Evolutionary conservation across 1,284 basidiomycete species (phyloP).

Genomic region (Ganoderma multipileum): DNA sequence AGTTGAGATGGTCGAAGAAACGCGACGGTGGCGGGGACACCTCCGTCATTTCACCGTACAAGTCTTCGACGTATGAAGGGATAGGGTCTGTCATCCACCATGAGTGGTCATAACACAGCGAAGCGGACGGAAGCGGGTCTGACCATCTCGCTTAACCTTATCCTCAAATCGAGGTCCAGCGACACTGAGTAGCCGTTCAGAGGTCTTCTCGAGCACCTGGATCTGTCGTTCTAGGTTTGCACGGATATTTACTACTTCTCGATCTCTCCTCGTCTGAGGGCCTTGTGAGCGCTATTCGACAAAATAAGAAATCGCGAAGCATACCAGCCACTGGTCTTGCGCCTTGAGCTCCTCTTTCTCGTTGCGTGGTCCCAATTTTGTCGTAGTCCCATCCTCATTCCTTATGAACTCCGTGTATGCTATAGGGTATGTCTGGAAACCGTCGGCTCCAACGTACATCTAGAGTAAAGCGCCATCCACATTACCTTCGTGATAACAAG

Average conservation of each 20-base stretch:
- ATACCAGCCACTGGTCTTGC: conserved; percentile 76
- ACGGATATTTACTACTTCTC: conserved; percentile 59
- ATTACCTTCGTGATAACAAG: conserved; percentile 73
- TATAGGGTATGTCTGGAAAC: conserved; percentile 60
- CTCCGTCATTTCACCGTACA: conserved; percentile 47
- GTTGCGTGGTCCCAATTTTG: conserved; percentile 65
- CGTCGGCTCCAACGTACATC: conserved; percentile 38
- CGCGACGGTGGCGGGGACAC: conserved; percentile 40
- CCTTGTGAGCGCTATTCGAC: neutral
- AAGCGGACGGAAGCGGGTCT: neutral
- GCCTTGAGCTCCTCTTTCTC: conserved; percentile 72
- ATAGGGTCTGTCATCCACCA: conserved; percentile 15
- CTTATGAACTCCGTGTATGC: conserved; percentile 68
- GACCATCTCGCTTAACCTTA: conserved; percentile 17
- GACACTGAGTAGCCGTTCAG: conserved; percentile 39
- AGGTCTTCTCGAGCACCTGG: conserved; percentile 62
- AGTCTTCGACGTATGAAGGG: conserved; percentile 65
- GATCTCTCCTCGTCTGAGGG: conserved; percentile 57
- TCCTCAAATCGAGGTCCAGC: conserved; percentile 19
- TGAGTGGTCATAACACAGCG: neutral
- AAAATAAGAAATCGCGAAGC: conserved; percentile 30
- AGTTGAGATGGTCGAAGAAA: conserved; percentile 38
- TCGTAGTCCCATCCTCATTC: conserved; percentile 59
- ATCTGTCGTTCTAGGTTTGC: conserved; percentile 61
- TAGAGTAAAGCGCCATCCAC: neutral